A percentile compares a stretch with the other conserved stretches of the same genome.
Evolutionary conservation across 2,329 filamentous ascomycete species (phyloP).

Genomic region (Ascochyta viciae-villosae): DNA sequence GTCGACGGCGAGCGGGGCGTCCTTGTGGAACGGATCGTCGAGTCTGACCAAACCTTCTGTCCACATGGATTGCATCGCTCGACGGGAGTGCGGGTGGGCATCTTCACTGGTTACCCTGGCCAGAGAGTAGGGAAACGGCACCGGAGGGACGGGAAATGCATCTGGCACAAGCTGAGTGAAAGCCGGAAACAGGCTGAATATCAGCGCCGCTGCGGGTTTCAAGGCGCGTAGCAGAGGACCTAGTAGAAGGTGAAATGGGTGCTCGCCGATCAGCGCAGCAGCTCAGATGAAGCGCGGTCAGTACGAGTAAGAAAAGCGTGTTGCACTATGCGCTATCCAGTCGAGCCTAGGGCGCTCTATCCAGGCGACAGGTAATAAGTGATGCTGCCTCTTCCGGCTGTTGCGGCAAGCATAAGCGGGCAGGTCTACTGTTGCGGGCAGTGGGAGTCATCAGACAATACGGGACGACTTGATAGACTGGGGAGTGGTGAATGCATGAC

Average conservation of each 20-base stretch:
- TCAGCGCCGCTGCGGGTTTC: constrained; percentile 8
- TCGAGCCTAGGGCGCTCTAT: constrained; percentile 21
- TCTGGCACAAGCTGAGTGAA: constrained; percentile 18
- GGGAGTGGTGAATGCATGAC: constrained; percentile 43
- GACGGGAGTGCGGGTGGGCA: constrained; percentile 17
- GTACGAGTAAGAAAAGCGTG: constrained; percentile 22
- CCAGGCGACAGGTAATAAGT: constrained; percentile 34
- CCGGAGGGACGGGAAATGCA: constrained; percentile 34
- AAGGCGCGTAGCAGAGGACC: constrained; percentile 21
- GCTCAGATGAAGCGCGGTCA: constrained; percentile 26
- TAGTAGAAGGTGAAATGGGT: constrained; percentile 30
- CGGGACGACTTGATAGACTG: constrained; percentile 15
- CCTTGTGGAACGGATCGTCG: constrained; percentile 46
- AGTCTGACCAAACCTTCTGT: constrained; percentile 25
- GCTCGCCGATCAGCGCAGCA: constrained; percentile 35
- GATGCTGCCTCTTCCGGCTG: constrained; percentile 43
- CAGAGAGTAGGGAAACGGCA: constrained; percentile 26
- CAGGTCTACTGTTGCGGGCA: constrained; percentile 10
- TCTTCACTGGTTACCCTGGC: constrained; percentile 27
- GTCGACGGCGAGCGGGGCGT: constrained; percentile 44
- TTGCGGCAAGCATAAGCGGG: constrained; percentile 45
- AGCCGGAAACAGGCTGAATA: constrained; percentile 5
- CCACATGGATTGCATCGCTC: constrained; percentile 22
- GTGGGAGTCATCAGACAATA: constrained; percentile 18
- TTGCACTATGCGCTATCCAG: constrained; percentile 6